phyloP scores from a whole-genome alignment of 805 yeast species.

The Hanseniaspora vineae region DNA sequence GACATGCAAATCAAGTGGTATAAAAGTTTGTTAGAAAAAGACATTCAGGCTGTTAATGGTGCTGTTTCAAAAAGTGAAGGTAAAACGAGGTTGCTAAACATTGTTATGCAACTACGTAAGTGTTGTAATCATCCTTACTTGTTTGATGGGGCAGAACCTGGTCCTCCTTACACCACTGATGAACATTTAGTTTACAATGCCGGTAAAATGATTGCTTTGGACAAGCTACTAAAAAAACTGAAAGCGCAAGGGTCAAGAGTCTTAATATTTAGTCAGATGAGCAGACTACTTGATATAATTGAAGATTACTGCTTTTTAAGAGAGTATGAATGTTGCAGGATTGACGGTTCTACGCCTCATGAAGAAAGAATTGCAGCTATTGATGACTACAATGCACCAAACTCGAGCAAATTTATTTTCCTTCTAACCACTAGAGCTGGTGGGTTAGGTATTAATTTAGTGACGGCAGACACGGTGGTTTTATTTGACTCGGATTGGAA shows the following conservation, averaged over 20 bases:
- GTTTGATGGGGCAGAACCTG: slow-evolving; percentile 99
- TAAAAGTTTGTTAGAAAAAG: slow-evolving; percentile 75
- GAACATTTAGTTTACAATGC: slow-evolving; percentile 85
- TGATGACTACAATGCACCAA: slow-evolving; percentile 80
- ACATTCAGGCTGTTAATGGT: slow-evolving; percentile 93
- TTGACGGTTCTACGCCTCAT: slow-evolving; percentile 88
- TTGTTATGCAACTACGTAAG: slow-evolving; percentile 92
- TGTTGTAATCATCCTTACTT: slow-evolving; percentile 96
- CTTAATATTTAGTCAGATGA: slow-evolving; percentile 87
- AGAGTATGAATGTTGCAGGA: slow-evolving; percentile 77
- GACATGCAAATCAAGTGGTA: slow-evolving; percentile 94
- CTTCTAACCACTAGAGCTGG: slow-evolving; percentile 92
- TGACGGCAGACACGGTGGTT: slow-evolving; percentile 83
- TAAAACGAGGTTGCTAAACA: slow-evolving; percentile 78
- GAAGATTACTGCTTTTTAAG: slow-evolving; percentile 87
- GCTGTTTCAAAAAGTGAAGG: slow-evolving; percentile 90
- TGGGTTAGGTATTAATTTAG: slow-evolving; percentile 87
- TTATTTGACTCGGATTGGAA: slow-evolving; percentile 94
- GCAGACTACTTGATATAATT: slow-evolving; percentile 73
- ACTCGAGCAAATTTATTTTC: slow-evolving; percentile 71
- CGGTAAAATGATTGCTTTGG: slow-evolving; percentile 83
- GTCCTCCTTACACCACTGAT: slow-evolving; percentile 93
- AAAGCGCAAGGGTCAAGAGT: slow-evolving; percentile 76
- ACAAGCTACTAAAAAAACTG: slow-evolving; percentile 63
- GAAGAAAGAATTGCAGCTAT: slow-evolving; percentile 87